Conservation (phyloP, 2,329 filamentous ascomycete species). For the Sclerotinia sclerotiorum region DNA sequence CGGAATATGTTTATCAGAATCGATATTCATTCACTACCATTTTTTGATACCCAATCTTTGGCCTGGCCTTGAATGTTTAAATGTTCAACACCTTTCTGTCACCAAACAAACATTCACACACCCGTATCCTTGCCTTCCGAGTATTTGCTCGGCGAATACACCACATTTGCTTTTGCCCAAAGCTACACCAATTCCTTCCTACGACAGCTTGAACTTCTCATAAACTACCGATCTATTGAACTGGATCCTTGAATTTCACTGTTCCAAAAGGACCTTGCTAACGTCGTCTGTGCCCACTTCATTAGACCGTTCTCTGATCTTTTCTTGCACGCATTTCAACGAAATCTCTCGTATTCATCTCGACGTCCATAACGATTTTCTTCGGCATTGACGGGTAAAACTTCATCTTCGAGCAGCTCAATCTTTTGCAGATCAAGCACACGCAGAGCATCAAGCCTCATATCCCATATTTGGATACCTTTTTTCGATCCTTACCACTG, state of each 20-base stretch:
- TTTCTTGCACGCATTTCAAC: conserved; percentile 20
- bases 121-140: conserved; percentile 14
- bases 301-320: conserved; percentile 35
- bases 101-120: conserved; percentile 11
- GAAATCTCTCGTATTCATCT: conserved; percentile 16
- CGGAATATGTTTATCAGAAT: not conserved
- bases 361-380: conserved; percentile 5
- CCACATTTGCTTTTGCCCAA: conserved; percentile 14
- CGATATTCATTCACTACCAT: conserved; percentile 9
- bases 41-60: not conserved
- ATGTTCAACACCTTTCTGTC: conserved; percentile 1
- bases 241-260: conserved; percentile 34
- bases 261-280: conserved; percentile 31
- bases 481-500: conserved; percentile 12
- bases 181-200: conserved; percentile 23
- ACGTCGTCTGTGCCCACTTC: conserved; percentile 31
- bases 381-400: conserved; percentile 7
- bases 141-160: conserved; percentile 30
- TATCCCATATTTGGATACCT: conserved; percentile 11
- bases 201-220: conserved; percentile 26
- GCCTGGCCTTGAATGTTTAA: not conserved
- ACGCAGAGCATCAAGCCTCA: not conserved
- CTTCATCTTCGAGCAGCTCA: not conserved
- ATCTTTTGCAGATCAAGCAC: conserved; percentile 16
- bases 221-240: conserved; percentile 28